A percentile compares a stretch with the other conserved stretches of the same genome.
Evolutionary conservation across 345 rosid genomes (phyloP).

Genomic region (Camelina laxa): DNA sequence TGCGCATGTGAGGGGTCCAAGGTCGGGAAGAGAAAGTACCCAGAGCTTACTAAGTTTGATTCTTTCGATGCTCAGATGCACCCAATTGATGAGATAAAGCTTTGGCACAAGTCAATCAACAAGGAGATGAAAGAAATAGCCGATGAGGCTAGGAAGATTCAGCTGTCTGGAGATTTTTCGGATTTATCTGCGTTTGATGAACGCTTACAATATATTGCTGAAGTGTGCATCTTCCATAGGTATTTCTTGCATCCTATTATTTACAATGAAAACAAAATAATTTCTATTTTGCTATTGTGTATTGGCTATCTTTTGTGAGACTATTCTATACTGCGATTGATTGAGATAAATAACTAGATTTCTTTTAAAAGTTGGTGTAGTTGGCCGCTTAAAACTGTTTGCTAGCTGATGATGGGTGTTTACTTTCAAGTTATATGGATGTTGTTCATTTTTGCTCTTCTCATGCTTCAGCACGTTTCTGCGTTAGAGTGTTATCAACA

Average conservation of each 20-base stretch:
- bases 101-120: constrained; percentile 90
- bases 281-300: constrained; percentile 16
- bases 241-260: constrained; percentile 40
- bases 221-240: constrained; percentile 95
- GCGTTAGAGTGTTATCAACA: constrained; percentile 23
- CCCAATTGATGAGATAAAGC: constrained; percentile 84
- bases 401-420: constrained; percentile 20
- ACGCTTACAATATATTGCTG: constrained; percentile 84
- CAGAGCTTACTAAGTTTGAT: constrained; percentile 51
- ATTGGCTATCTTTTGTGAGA: not conserved
- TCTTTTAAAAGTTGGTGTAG: not conserved
- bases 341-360: not conserved
- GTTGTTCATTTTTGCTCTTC: constrained; percentile 23
- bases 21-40: constrained; percentile 71
- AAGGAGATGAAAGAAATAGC: constrained; percentile 82
- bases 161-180: constrained; percentile 72
- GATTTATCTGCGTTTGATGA: constrained; percentile 77
- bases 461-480: constrained; percentile 30
- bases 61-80: constrained; percentile 46
- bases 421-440: constrained; percentile 18
- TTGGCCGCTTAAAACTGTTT: constrained; percentile 13
- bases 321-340: constrained; percentile 6
- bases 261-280: not conserved
- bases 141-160: constrained; percentile 81
- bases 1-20: constrained; percentile 63